A percentile compares a stretch with the other conserved stretches of the same genome.
These are phyloP conservation scores for Darksidea phi DNA, from an alignment of 495 filamentous ascomycete genomes.

Conservation along the genomic window DNA sequence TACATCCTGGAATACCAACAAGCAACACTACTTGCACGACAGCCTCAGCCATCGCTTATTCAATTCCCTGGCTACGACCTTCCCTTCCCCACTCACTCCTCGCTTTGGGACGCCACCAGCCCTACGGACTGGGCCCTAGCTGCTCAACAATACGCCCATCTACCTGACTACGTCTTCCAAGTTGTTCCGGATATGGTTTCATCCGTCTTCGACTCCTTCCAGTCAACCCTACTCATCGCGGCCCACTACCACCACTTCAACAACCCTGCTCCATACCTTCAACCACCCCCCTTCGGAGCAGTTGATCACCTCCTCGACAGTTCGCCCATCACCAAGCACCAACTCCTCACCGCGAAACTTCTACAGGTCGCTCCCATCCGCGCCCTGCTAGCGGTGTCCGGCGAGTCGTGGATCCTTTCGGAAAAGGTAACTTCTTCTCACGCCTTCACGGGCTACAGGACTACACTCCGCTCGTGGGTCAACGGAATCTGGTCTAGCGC, in stretches of 20 bases:
- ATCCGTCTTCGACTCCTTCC: constrained; percentile 34
- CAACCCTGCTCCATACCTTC: constrained; percentile 23
- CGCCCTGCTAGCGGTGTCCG: constrained; percentile 41
- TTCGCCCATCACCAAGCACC: constrained; percentile 28
- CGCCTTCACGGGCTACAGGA: constrained; percentile 18
- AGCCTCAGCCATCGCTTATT: constrained; percentile 11
- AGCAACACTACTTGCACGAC: constrained; percentile 37
- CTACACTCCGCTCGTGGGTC: constrained; percentile 29
- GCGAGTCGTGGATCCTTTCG: constrained; percentile 42
- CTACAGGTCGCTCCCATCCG: constrained; percentile 40
- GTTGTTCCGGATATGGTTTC: constrained; percentile 14
- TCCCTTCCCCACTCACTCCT: constrained; percentile 33
- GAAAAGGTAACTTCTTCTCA: constrained; percentile 37
- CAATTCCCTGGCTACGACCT: constrained; percentile 32
- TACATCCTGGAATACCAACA: constrained; percentile 43
- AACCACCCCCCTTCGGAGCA: not conserved
- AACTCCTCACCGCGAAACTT: constrained; percentile 33
- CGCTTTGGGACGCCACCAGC: constrained; percentile 34
- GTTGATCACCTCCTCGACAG: constrained; percentile 29
- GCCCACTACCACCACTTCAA: constrained; percentile 30
- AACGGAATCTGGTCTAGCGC: constrained; percentile 22
- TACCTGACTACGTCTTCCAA: constrained; percentile 19
- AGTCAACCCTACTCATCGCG: constrained; percentile 40
- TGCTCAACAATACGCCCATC: constrained; percentile 25
- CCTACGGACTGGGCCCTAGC: constrained; percentile 24